Evolutionary conservation across 2,329 filamentous ascomycete genomes (phyloP), one percentile per base, ranked within the genome.

Genomic region (Neopestalotiopsis clavispora): DNA sequence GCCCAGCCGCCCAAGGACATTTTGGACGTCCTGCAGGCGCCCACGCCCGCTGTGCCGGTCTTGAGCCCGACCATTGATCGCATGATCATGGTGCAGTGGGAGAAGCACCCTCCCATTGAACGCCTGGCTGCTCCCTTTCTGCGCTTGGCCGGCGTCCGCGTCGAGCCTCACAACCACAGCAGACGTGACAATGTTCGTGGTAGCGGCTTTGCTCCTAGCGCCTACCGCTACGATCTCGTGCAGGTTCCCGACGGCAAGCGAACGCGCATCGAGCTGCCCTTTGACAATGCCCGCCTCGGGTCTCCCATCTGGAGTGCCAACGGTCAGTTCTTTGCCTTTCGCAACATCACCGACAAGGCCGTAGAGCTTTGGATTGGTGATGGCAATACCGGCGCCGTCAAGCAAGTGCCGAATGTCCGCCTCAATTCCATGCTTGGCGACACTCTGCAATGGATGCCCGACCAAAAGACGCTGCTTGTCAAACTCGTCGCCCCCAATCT

Each of bases 71-170:
- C 60, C 10, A 30, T 28, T 30, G 60, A 63, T 14, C 60, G 60
- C 60, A 63, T 63, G 34, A 17, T 63, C 10, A 38, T 63, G 60
- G 60, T 63, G 60, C 62, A 69, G 57, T 69, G 63, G 7, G 61
- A 65, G 40, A 69, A 38, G 38, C 82, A 73, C 74, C 82, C 80
- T 45, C 78, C 79, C 73, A 83, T 80, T 52, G 80, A 81, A 12
- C 60, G 60, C 60, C 5, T 63, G 60, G 60, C 60, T 7, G 32
- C 60, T 34, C 60, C 60, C 4, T 63, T 63, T 32, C 60, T 63
- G 60, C 60, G 60, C 12, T 30, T 63, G n/a, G 60, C 60, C 6
- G 60, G 60, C 34, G 60, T 63, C 13, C 60, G 60, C 60, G 60
- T 63, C 30, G 60, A 63, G 60, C 60, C 60, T 45, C 60, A 63